A percentile compares a stretch with the other conserved stretches of the same genome.
Conservation (phyloP, 2,329 filamentous ascomycete species). For the Dothideomycetes sp. region DNA sequence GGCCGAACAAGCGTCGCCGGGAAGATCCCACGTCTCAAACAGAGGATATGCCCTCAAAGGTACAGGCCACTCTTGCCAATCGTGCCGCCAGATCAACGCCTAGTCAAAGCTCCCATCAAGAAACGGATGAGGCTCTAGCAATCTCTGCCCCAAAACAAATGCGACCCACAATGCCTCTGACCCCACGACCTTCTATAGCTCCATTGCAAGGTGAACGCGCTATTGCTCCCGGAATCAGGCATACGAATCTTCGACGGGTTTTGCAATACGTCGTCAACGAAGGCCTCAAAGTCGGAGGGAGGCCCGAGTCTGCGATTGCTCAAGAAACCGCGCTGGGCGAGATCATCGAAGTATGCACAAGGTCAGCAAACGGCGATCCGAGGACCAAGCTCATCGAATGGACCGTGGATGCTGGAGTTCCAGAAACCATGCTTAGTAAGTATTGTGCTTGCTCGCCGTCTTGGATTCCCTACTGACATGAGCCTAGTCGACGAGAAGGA, state of each 20-base stretch:
- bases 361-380: slow-evolving; percentile 35
- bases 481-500: slow-evolving; percentile 58
- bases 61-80: slow-evolving; percentile 15
- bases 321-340: slow-evolving; percentile 40
- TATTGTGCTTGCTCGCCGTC: not conserved
- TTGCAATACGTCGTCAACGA: slow-evolving; percentile 45
- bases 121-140: slow-evolving; percentile 22
- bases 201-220: slow-evolving; percentile 23
- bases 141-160: not conserved
- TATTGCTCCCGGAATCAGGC: slow-evolving; percentile 38
- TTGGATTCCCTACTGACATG: slow-evolving; percentile 11
- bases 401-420: slow-evolving; percentile 42
- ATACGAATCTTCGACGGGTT: slow-evolving; percentile 40
- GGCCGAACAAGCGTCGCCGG: slow-evolving; percentile 36
- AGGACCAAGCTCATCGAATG: slow-evolving; percentile 42
- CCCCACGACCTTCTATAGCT: slow-evolving; percentile 5
- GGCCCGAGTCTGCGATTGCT: slow-evolving; percentile 43
- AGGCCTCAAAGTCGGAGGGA: slow-evolving; percentile 42
- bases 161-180: not conserved
- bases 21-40: slow-evolving; percentile 24
- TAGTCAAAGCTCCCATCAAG: slow-evolving; percentile 21
- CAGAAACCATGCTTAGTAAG: slow-evolving; percentile 45
- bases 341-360: slow-evolving; percentile 39
- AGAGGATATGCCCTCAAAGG: slow-evolving; percentile 19
- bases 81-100: slow-evolving; percentile 18